Percentiles rank a stretch among this genome's conserved stretches.
phyloP scores from a whole-genome alignment of 495 filamentous ascomycete species.

The Immersiella caudata region DNA sequence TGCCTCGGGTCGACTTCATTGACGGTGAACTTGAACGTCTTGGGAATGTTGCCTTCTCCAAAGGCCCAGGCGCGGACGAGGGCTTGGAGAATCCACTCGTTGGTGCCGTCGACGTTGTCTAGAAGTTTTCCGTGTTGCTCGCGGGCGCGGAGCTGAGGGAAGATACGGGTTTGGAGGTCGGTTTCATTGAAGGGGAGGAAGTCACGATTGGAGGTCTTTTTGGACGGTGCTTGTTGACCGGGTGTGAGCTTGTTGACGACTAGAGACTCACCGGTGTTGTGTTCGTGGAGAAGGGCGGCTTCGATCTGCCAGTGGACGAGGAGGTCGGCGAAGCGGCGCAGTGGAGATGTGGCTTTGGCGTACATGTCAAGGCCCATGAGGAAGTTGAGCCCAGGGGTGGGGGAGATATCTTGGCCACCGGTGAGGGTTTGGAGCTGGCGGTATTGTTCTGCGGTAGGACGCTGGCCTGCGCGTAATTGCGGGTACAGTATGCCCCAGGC shows the following conservation, averaged over 20 bases:
- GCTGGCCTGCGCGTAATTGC: constrained; percentile 54
- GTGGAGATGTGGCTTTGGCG: constrained; percentile 79
- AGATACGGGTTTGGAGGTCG: constrained; percentile 54
- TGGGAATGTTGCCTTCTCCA: constrained; percentile 61
- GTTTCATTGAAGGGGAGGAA: constrained; percentile 66
- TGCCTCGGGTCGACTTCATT: constrained; percentile 22
- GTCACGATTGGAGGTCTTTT: constrained; percentile 17
- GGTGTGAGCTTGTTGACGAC: constrained; percentile 37
- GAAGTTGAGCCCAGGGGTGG: constrained; percentile 56
- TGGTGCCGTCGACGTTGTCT: constrained; percentile 36
- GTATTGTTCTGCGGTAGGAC: constrained; percentile 62
- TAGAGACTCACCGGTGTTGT: constrained; percentile 55
- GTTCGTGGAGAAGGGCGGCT: constrained; percentile 73
- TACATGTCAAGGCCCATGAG: constrained; percentile 71
- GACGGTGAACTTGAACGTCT: constrained; percentile 61
- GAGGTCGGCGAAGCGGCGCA: constrained; percentile 82
- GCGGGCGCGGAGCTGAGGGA: constrained; percentile 54
- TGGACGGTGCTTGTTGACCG: background rate
- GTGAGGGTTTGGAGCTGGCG: constrained; percentile 60
- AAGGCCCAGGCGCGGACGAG: constrained; percentile 77
- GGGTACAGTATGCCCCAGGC: constrained; percentile 55
- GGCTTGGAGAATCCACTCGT: constrained; percentile 66
- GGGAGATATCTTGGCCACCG: constrained; percentile 56
- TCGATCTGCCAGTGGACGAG: constrained; percentile 93
- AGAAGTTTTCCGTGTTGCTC: constrained; percentile 47